Conservation (phyloP, 2,329 filamentous ascomycete species). For the Aureobasidium sp. region DNA sequence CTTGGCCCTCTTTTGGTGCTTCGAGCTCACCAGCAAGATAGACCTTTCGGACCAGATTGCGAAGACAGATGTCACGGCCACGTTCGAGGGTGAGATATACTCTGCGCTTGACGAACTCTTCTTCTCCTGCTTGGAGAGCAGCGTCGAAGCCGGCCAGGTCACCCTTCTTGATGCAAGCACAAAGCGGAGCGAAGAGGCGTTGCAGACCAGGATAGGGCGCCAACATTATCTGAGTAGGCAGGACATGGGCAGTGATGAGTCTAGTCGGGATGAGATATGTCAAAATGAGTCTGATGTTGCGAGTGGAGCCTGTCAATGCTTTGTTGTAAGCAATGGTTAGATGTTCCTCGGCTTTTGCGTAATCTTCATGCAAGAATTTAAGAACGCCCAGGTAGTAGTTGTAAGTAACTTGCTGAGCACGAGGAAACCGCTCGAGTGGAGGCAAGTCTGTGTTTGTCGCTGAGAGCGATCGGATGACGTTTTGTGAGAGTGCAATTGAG, state of each 20-base stretch:
- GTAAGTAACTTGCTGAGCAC: conserved; percentile 87
- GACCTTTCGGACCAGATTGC: conserved; percentile 87
- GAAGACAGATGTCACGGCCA: conserved; percentile 80
- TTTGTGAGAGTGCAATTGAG: conserved; percentile 79
- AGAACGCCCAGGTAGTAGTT: conserved; percentile 93
- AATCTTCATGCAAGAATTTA: conserved; percentile 91
- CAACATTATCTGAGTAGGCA: conserved; percentile 67
- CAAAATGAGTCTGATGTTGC: conserved; percentile 85
- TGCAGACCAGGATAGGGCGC: conserved; percentile 68
- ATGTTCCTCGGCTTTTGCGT: conserved; percentile 70
- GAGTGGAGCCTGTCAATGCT: conserved; percentile 27
- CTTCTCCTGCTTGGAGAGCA: conserved; percentile 71
- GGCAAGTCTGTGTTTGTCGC: conserved; percentile 69
- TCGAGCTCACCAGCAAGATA: conserved; percentile 79
- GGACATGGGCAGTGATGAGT: conserved; percentile 74
- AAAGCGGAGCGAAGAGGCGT: conserved; percentile 68
- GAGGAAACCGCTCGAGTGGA: conserved; percentile 68
- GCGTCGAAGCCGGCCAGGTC: conserved; percentile 77
- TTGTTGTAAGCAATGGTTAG: conserved; percentile 68
- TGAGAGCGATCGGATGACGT: conserved; percentile 78
- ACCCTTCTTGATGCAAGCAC: conserved; percentile 69
- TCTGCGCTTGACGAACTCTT: conserved; percentile 85
- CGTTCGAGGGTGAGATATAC: conserved; percentile 94
- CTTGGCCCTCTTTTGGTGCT: conserved; percentile 57
- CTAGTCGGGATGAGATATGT: conserved; percentile 93